These are phyloP conservation scores for Plectranthus barbatus DNA, from an alignment of 257 asterid genomes.

Conservation along the genomic window DNA sequence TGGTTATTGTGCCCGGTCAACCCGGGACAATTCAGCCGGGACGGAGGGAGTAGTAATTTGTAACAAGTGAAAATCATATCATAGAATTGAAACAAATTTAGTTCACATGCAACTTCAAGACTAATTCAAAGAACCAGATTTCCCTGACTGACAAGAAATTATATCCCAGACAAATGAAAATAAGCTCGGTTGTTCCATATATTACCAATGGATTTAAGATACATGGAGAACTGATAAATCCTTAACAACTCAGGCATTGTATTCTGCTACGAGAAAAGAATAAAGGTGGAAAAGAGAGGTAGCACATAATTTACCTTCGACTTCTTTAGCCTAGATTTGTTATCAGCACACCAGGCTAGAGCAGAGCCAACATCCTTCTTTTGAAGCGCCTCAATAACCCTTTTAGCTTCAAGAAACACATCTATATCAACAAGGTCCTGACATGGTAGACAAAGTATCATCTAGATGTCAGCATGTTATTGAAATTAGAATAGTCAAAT, in stretches of 20 bases:
- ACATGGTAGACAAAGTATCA: constrained; percentile 16
- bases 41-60: too few relatives aligned
- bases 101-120: too few relatives aligned
- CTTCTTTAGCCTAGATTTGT: constrained; percentile 90
- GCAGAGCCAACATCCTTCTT: constrained; percentile 88
- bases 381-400: constrained; percentile 86
- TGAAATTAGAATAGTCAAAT: neutral
- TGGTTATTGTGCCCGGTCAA: too few relatives aligned
- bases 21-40: too few relatives aligned
- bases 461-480: constrained; percentile 6
- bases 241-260: neutral
- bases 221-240: neutral
- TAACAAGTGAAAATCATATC: too few relatives aligned
- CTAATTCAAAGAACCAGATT: too few relatives aligned
- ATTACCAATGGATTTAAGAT: neutral
- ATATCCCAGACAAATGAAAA: too few relatives aligned
- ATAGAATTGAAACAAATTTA: too few relatives aligned
- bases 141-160: too few relatives aligned
- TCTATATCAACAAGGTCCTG: constrained; percentile 98
- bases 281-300: constrained; percentile 1
- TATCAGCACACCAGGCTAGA: constrained; percentile 95
- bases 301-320: constrained; percentile 52
- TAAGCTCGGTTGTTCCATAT: too few relatives aligned
- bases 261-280: neutral
- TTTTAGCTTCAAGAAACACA: constrained; percentile 88